Percentiles rank a stretch among this genome's conserved stretches.
phyloP scores from a whole-genome alignment of 192 early-diverging fungal genomes.

The Funneliformis mosseae region DNA sequence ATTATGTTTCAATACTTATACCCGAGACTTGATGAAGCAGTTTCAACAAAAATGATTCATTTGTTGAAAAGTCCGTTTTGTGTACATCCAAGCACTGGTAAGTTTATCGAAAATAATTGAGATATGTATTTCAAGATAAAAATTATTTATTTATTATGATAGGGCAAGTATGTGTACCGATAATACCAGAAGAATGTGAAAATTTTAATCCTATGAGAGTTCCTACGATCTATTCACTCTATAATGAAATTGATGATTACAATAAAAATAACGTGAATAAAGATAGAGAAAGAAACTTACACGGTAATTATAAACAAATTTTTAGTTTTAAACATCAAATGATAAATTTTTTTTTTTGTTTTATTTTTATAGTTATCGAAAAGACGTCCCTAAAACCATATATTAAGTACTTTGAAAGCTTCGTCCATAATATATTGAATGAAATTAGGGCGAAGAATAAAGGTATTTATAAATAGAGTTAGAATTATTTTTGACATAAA shows the following conservation, averaged over 20 bases:
- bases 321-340: neutral
- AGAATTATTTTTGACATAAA: neutral
- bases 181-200: constrained; percentile 72
- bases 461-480: constrained; percentile 40
- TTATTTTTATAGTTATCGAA: constrained; percentile 45
- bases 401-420: constrained; percentile 67
- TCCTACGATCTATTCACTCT: constrained; percentile 72
- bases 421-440: constrained; percentile 54
- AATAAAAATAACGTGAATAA: constrained; percentile 22
- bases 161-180: constrained; percentile 94
- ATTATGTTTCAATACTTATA: constrained; percentile 91
- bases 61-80: constrained; percentile 98
- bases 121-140: neutral
- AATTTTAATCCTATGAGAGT: constrained; percentile 80
- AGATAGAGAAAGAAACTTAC: constrained; percentile 35
- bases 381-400: constrained; percentile 62
- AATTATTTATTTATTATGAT: neutral
- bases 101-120: neutral
- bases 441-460: constrained; percentile 43
- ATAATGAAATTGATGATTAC: constrained; percentile 64
- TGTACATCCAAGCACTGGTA: constrained; percentile 93
- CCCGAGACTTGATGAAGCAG: constrained; percentile 92
- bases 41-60: constrained; percentile 87
- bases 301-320: constrained; percentile 36
- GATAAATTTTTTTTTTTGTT: neutral